phyloP scores from a whole-genome alignment of 2,329 filamentous ascomycete species.

The Gremmenia infestans region DNA sequence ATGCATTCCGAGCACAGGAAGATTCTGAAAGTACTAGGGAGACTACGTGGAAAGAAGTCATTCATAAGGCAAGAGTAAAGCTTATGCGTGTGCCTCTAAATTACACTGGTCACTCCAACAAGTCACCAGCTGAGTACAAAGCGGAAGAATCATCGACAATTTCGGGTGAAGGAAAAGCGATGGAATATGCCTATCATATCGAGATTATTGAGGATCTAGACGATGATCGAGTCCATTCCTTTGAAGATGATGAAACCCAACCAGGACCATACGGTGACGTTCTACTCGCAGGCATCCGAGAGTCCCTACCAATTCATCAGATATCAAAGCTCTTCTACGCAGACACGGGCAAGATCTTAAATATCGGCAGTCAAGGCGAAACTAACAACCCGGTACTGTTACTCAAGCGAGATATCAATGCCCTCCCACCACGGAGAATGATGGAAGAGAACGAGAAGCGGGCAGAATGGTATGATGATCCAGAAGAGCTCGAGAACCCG shows the following conservation, averaged over 20 bases:
- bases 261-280: constrained; percentile 55
- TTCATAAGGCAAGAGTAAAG: constrained; percentile 86
- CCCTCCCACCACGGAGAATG: constrained; percentile 62
- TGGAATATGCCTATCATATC: constrained; percentile 65
- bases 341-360: constrained; percentile 69
- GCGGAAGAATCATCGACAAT: constrained; percentile 36
- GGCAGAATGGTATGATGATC: constrained; percentile 17
- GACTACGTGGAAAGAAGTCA: constrained; percentile 89
- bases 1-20: constrained; percentile 48
- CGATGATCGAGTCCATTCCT: constrained; percentile 62
- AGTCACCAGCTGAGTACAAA: constrained; percentile 13
- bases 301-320: constrained; percentile 64
- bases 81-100: constrained; percentile 40
- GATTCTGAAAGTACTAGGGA: constrained; percentile 23
- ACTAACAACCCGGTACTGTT: constrained; percentile 63
- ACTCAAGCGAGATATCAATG: constrained; percentile 62
- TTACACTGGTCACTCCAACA: neutral
- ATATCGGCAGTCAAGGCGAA: constrained; percentile 63
- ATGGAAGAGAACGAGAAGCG: constrained; percentile 39
- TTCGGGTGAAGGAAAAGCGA: constrained; percentile 22
- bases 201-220: constrained; percentile 66
- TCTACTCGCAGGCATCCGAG: constrained; percentile 56
- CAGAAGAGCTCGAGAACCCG: constrained; percentile 2
- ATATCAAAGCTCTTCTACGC: constrained; percentile 75
- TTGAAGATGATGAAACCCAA: constrained; percentile 53